Evolutionary conservation across 2,329 filamentous ascomycete species (phyloP).

Genomic region (Escovopsis weberi): DNA sequence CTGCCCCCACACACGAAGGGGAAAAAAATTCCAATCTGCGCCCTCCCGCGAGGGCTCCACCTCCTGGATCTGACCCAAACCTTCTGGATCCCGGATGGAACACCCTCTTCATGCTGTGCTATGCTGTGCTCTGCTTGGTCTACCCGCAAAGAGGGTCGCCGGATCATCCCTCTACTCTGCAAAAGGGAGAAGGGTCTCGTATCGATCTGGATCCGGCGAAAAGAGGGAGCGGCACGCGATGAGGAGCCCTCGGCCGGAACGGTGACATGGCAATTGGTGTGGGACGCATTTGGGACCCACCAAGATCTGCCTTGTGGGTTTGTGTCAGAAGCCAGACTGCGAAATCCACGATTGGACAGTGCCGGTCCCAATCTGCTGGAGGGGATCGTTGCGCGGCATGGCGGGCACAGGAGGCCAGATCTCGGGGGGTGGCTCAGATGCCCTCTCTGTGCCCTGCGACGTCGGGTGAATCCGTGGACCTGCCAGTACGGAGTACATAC

Average conservation of each 20-base stretch:
- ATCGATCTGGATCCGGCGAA: neutral
- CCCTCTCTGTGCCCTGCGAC: too few species aligned
- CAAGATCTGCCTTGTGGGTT: slow-evolving; percentile 11
- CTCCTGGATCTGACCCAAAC: slow-evolving; percentile 7
- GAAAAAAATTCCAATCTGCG: slow-evolving; percentile 5
- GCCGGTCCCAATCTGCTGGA: slow-evolving; percentile 1
- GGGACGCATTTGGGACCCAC: slow-evolving; percentile 7
- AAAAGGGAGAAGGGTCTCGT: slow-evolving; percentile 7
- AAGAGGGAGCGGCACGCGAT: neutral
- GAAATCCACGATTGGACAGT: slow-evolving; percentile 6
- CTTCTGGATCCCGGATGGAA: slow-evolving; percentile 12
- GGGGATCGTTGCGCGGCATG: neutral
- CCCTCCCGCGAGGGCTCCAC: slow-evolving; percentile 10
- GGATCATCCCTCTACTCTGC: slow-evolving; percentile 1
- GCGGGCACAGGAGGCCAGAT: too few species aligned
- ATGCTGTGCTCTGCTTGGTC: neutral
- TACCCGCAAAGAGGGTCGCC: too few species aligned
- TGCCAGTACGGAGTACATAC: too few species aligned
- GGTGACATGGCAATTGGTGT: too few species aligned
- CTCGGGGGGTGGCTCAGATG: too few species aligned
- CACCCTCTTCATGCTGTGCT: too few species aligned
- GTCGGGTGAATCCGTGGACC: too few species aligned
- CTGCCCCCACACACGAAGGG: too few species aligned
- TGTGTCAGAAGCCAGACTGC: neutral
- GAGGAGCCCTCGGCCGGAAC: too few species aligned